Base-by-base conservation (phyloP, 352 stramenopile genomes). In the Pseudoperonospora humuli region DNA sequence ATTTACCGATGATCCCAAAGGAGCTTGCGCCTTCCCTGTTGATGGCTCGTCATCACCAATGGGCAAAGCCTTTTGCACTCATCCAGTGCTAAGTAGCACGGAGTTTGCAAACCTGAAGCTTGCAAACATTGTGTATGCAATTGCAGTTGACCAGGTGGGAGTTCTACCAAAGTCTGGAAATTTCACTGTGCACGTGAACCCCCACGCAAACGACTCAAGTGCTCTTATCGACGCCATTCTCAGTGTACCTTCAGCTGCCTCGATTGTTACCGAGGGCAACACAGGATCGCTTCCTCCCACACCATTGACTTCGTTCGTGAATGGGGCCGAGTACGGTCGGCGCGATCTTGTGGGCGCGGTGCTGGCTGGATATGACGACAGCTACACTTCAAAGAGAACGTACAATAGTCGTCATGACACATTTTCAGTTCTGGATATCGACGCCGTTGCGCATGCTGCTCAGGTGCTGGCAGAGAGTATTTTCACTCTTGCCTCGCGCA, bases 71-170 rank as follows among this genome's bases (percentile, higher is more conserved):
- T 81, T 90, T 29, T 93, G 80, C 58, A 80, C 76, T 0, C 70
- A 61, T 29, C 80, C 80, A 13, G 69, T 93, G 57, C 52, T 75
- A 7, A 81, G 70, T 43, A 86, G 46, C 35, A 56, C 76, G 9
- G 71, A 73, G 34, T 90, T 93, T 47, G 43, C 68, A 2, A 61
- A 59, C 2, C 36, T 93, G n/a, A 53, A 67, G 21, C 61, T 84
- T 6, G 62, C 56, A 2, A 67, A 70, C 27, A 72, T 93, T 43
- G 64, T 62, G 50, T 78, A 81, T 39, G 76, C 70, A 24, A 87
- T 93, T 50, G 77, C 75, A 3, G 63, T 93, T 2, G 80, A 90
- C 39, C 80, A 90, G 44, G 80, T 93, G 11, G 79, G 76, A 0
- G 55, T 80, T 19, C 15, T 84, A 2, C 56, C 60, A 2, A 58